Base-by-base conservation (phyloP, 371 early-diverging fungal genomes). In the Entomophthora muscae region DNA sequence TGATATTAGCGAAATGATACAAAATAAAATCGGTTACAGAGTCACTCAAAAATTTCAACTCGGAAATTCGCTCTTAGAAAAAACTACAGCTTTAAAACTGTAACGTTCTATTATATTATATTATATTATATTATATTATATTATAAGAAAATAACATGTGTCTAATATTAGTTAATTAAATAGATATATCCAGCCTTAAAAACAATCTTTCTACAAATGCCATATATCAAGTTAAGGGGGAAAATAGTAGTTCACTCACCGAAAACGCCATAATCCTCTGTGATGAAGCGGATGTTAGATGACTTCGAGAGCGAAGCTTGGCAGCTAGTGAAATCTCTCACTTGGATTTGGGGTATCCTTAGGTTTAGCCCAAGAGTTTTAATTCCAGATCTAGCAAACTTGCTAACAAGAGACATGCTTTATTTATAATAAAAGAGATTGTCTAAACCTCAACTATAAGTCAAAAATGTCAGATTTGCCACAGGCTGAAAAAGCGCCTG, bases 221-320 rank as follows among this genome's bases (percentile, higher is more conserved):
- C 17, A 57, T 55, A 55, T 24, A 55, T 55, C 3, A 13, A 31
- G 24, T 33, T 5, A n/a, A 28, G 17, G 24, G 5, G n/a, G 22
- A 3, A 27, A 57, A 29, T 52, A 52, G 17, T 23, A 42, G 2
- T 17, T 28, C 2, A 17, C 12, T 52, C 42, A 62, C 62, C 62
- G 30, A 62, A 62, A 29, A 62, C 30, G 7, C 62, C 62, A 52
- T 52, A 62, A 53, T 62, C 62, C 3, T 62, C 17, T 12, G 30
- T 22, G n/a, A 62, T 52, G 17, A 52, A 62, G 1, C 62, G 13
- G 42, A 42, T 5, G 5, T 17, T 42, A 17, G 42, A 42, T 10
- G 10, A 5, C 42, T 42, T 42, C 5, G 5, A 42, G 5, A 42
- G 42, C 10, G 42, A 42, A 5, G 17, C 42, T 42, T 42, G 42